Base-by-base conservation (phyloP, 345 rosid genomes). In the Angophora floribunda region DNA sequence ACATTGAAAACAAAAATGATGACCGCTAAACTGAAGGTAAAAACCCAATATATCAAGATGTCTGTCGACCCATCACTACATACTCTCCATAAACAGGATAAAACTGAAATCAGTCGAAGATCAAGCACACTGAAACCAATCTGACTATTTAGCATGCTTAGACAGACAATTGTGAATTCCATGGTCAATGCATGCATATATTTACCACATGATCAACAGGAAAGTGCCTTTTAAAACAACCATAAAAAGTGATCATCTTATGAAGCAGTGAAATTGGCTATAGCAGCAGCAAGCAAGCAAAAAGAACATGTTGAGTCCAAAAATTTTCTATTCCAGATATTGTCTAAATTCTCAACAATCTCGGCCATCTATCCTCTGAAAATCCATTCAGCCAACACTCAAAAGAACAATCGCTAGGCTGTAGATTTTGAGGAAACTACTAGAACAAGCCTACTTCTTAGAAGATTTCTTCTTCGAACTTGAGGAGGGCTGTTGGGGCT, bases 381-480 rank as follows among this genome's bases (percentile, higher is more conserved):
- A 75, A 75, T 36, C 82, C 82, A 19, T 75, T 75, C 49, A 75
- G 36, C 49, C 26, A 70, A 19, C 1, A 47, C 49, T 75, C 82
- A 75, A 75, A 70, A 75, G 82, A 75, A 75, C 49, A 19, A 75
- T 75, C 82, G 9, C 82, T 17, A 19, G 82, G 26, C 47, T 19
- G 82, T 75, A 17, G 82, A 19, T 13, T 19, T 75, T 75, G 7
- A 36, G 49, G 26, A 75, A 75, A 75, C 49, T 9, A 44, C 82
- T 75, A 75, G 47, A 75, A 75, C 82, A 36, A 52, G 51, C 89
- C 92, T 94, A 95, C 92, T 96, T 96, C 90, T 95, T 95, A 80
- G 94, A 86, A 19, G 93, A 52, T 89, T 93, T 96, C 93, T 95
- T 96, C 94, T 96, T 97, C 21, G 91, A 90, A 91, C 59, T 88